A percentile compares a stretch with the other conserved stretches of the same genome.
These are phyloP conservation scores for Apiospora hydei DNA, from an alignment of 2,329 filamentous ascomycete species.

Conservation along the genomic window DNA sequence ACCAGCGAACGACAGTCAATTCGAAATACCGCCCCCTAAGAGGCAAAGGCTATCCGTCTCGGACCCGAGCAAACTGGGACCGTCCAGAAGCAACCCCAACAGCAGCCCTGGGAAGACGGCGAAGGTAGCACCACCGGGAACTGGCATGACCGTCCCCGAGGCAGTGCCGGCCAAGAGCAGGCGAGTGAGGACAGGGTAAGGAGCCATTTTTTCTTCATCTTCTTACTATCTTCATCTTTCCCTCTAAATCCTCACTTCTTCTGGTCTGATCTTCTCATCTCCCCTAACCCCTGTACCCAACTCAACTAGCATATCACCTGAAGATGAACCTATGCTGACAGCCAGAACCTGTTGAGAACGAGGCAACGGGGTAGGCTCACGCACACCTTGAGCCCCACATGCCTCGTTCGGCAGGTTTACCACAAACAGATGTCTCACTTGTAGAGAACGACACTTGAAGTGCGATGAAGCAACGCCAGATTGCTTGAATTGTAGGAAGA, in stretches of 20 bases:
- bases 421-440: conserved; percentile 72
- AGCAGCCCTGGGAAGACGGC: conserved; percentile 7
- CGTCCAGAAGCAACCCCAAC: conserved; percentile 27
- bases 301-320: not conserved
- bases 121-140: conserved; percentile 29
- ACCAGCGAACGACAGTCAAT: conserved; percentile 31
- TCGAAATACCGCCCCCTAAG: conserved; percentile 38
- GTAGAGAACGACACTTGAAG: conserved; percentile 87
- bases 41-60: conserved; percentile 36
- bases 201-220: not conserved
- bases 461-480: conserved; percentile 77
- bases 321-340: not conserved
- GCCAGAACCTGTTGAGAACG: conserved; percentile 20
- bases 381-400: conserved; percentile 8
- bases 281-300: not conserved
- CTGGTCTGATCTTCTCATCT: not conserved
- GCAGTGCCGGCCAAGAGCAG: conserved; percentile 68
- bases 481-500: conserved; percentile 85
- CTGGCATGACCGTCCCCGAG: conserved; percentile 35
- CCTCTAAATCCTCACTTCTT: no score
- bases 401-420: conserved; percentile 20
- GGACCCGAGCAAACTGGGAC: conserved; percentile 26
- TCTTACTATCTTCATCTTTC: not conserved
- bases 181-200: conserved; percentile 75
- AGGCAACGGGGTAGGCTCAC: conserved; percentile 18